Conservation (phyloP, 495 filamentous ascomycete species). For the Neurospora pannonica region DNA sequence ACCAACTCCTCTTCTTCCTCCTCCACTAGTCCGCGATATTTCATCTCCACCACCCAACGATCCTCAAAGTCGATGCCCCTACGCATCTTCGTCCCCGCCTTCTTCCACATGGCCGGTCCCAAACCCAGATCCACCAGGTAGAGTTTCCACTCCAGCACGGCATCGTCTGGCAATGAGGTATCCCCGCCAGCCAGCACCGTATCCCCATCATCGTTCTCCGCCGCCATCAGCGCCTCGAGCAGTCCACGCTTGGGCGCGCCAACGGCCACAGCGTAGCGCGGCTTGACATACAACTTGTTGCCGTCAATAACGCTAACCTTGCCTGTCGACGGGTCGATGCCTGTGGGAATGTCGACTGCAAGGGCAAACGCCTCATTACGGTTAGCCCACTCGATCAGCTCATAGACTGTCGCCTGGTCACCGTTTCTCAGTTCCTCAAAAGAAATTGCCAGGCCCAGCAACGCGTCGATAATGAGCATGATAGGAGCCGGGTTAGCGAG, state of each 20-base stretch:
- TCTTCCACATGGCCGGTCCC: constrained; percentile 71
- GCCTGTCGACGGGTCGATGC: constrained; percentile 71
- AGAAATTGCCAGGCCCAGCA: constrained; percentile 72
- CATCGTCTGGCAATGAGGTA: constrained; percentile 18
- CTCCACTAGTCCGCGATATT: constrained; percentile 30
- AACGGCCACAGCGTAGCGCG: constrained; percentile 69
- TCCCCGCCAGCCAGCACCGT: constrained; percentile 21
- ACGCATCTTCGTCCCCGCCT: constrained; percentile 67
- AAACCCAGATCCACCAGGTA: constrained; percentile 83
- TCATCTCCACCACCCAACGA: constrained; percentile 66
- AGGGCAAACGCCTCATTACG: constrained; percentile 66
- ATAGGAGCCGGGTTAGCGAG: constrained; percentile 37
- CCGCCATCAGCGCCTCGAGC: constrained; percentile 54
- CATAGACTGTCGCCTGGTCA: constrained; percentile 72
- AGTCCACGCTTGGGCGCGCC: constrained; percentile 79
- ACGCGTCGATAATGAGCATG: constrained; percentile 78
- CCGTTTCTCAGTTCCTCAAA: constrained; percentile 77
- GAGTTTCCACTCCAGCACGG: constrained; percentile 53
- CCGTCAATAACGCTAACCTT: constrained; percentile 50
- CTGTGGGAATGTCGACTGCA: constrained; percentile 79
- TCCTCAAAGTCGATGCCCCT: constrained; percentile 78
- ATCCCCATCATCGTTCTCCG: constrained; percentile 42
- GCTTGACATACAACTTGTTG: constrained; percentile 59
- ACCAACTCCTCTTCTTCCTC: constrained; percentile 15
- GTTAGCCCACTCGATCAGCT: constrained; percentile 82